Conservation (phyloP, 192 early-diverging fungal genomes). For the Backusella australiensis region DNA sequence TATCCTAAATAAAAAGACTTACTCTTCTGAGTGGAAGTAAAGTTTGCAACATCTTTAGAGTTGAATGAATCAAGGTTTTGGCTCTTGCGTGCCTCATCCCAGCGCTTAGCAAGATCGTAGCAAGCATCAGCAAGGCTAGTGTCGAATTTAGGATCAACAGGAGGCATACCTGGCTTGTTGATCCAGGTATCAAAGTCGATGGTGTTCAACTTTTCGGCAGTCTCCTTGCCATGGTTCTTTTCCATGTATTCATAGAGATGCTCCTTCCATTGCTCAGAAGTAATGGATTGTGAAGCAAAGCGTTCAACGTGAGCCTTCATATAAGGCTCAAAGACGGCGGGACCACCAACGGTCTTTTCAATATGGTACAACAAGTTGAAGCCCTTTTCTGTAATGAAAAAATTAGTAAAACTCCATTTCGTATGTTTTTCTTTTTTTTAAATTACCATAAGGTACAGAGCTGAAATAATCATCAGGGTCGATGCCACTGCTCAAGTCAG, state of each 20-base stretch:
- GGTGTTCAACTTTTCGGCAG: conserved; percentile 63
- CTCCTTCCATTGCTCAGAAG: conserved; percentile 84
- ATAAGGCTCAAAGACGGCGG: conserved; percentile 83
- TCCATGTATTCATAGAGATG: conserved; percentile 82
- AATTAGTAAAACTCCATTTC: background rate
- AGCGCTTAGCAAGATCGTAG: conserved; percentile 72
- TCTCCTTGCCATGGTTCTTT: conserved; percentile 57
- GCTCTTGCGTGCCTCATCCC: conserved; percentile 57
- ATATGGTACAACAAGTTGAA: conserved; percentile 91
- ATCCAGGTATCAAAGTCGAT: conserved; percentile 95
- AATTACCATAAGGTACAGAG: conserved; percentile 77
- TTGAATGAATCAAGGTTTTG: conserved; percentile 47
- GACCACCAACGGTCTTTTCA: conserved; percentile 84
- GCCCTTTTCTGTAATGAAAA: conserved; percentile 74
- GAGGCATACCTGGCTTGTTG: conserved; percentile 83
- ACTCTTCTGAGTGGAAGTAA: conserved; percentile 72
- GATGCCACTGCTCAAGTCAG: conserved; percentile 60
- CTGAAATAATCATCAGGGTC: conserved; percentile 87
- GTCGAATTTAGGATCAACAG: conserved; percentile 82
- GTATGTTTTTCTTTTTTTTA: background rate
- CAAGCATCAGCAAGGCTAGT: conserved; percentile 78
- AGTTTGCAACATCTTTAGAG: conserved; percentile 59
- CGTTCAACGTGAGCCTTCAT: conserved; percentile 75
- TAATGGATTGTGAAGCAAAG: conserved; percentile 87
- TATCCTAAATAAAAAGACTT: background rate